These are phyloP conservation scores for Parasarocladium wereldwijsianum DNA, from an alignment of 2,329 filamentous ascomycete genomes.

Conservation along the genomic window DNA sequence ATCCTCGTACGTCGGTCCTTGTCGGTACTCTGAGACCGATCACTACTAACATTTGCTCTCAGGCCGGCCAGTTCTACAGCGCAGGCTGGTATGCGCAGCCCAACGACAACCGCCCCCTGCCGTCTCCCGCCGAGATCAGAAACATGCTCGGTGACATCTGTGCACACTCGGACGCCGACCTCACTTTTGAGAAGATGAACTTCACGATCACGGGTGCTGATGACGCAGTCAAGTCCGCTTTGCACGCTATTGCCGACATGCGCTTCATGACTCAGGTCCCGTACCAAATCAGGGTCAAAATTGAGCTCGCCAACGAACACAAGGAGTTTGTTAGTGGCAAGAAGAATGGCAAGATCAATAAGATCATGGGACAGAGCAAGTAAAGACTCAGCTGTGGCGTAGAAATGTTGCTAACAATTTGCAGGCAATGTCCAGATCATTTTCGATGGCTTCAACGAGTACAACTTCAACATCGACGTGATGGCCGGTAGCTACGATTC, in stretches of 20 bases:
- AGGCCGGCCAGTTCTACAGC: conserved; percentile 96
- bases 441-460: conserved; percentile 98
- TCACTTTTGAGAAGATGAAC: conserved; percentile 85
- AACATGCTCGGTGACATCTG: conserved; percentile 93
- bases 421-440: conserved; percentile 90
- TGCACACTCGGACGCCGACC: conserved; percentile 87
- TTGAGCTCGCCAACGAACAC: conserved; percentile 97
- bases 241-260: conserved; percentile 85
- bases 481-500: conserved; percentile 85
- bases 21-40: conserved; percentile 1
- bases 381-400: background rate
- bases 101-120: conserved; percentile 46
- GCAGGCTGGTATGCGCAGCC: conserved; percentile 90
- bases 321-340: conserved; percentile 99
- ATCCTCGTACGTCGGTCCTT: conserved; percentile 49
- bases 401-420: conserved; percentile 10
- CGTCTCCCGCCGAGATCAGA: conserved; percentile 59
- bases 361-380: conserved; percentile 93
- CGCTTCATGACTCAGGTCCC: conserved; percentile 75
- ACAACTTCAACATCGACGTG: conserved; percentile 99
- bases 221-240: conserved; percentile 88
- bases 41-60: conserved; percentile 12
- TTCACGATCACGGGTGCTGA: conserved; percentile 94
- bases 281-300: conserved; percentile 93
- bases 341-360: conserved; percentile 99